Evolutionary conservation across 371 early-diverging fungal genomes (phyloP).

Genomic region (Haplosporangium sp.): DNA sequence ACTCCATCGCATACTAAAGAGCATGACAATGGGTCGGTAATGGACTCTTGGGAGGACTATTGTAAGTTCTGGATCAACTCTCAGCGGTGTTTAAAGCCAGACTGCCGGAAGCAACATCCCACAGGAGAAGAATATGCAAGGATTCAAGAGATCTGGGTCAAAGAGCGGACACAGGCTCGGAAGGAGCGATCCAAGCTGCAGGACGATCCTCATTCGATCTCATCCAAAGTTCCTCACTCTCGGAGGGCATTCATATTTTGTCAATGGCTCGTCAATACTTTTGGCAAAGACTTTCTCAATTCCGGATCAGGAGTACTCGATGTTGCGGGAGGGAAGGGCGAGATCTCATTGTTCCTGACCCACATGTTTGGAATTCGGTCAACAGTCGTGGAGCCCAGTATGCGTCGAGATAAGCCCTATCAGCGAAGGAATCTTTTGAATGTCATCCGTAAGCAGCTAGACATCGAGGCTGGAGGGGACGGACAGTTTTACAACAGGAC

Average conservation of each 20-base stretch:
- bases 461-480: slow-evolving; percentile 49
- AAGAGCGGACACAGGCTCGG: slow-evolving; percentile 45
- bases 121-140: slow-evolving; percentile 19
- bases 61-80: slow-evolving; percentile 56
- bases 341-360: slow-evolving; percentile 62
- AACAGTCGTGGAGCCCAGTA: slow-evolving; percentile 63
- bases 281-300: slow-evolving; percentile 44
- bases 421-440: slow-evolving; percentile 59
- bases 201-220: slow-evolving; percentile 47
- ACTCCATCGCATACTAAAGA: not conserved
- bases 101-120: slow-evolving; percentile 35
- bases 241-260: slow-evolving; percentile 64
- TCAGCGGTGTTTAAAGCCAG: slow-evolving; percentile 23
- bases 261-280: slow-evolving; percentile 60
- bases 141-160: slow-evolving; percentile 55
- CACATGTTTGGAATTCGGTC: slow-evolving; percentile 60
- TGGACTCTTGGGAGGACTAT: slow-evolving; percentile 30
- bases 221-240: slow-evolving; percentile 63
- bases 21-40: not conserved
- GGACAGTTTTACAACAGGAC: slow-evolving; percentile 38
- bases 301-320: slow-evolving; percentile 59
- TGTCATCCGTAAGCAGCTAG: slow-evolving; percentile 51
- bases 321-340: slow-evolving; percentile 71
- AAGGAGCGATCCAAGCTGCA: slow-evolving; percentile 24
- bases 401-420: slow-evolving; percentile 57